Conservation (phyloP, 2,329 filamentous ascomycete species). For the Davidsoniella australis region DNA sequence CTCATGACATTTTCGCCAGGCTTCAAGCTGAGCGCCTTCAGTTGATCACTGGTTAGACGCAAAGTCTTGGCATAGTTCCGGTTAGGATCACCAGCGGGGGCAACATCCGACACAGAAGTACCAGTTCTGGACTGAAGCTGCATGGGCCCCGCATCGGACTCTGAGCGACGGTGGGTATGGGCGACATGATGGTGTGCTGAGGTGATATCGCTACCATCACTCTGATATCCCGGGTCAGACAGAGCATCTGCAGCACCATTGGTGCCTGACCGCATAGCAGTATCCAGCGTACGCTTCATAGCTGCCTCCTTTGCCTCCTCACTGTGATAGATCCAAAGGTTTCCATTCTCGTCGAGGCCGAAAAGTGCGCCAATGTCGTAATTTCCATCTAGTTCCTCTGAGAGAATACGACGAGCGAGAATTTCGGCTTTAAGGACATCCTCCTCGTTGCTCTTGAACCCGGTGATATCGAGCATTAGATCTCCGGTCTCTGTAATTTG, state of each 20-base stretch:
- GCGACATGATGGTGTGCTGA: constrained; percentile 3
- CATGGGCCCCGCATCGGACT: constrained; percentile 44
- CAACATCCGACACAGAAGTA: constrained; percentile 46
- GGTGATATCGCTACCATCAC: constrained; percentile 56
- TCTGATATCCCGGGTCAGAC: constrained; percentile 90
- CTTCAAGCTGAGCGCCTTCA: constrained; percentile 69
- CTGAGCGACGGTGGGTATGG: constrained; percentile 41
- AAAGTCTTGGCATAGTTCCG: constrained; percentile 94
- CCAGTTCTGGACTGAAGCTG: constrained; percentile 24
- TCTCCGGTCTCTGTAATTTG: constrained; percentile 86
- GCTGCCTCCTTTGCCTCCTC: constrained; percentile 89
- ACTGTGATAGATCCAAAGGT: constrained; percentile 98
- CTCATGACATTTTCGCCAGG: constrained; percentile 83
- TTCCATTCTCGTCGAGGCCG: constrained; percentile 85
- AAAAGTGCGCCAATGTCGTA: constrained; percentile 94
- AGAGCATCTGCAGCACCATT: constrained; percentile 57
- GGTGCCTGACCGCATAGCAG: constrained; percentile 27
- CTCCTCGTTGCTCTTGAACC: constrained; percentile 86
- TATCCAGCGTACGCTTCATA: constrained; percentile 44
- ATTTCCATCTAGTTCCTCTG: constrained; percentile 82
- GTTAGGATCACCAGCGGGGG: constrained; percentile 49
- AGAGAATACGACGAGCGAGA: constrained; percentile 79
- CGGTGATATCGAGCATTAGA: constrained; percentile 95
- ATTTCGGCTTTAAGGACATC: constrained; percentile 83
- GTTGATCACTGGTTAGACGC: constrained; percentile 82